phyloP scores from a whole-genome alignment of 1,139 yeast species.

The Pichia sp. region DNA sequence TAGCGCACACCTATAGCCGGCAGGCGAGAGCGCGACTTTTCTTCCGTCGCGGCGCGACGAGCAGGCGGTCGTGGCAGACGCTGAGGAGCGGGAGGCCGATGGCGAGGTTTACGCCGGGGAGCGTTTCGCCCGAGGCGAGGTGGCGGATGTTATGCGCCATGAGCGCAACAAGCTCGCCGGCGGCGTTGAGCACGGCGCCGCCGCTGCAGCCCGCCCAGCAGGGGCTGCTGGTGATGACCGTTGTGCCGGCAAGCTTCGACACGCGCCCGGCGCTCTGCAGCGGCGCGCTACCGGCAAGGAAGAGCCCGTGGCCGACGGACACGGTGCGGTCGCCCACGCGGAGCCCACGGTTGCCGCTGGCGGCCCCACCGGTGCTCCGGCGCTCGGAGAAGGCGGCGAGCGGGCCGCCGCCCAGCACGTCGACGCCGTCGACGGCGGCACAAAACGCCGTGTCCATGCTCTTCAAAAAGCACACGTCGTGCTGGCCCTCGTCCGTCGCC shows the following conservation, averaged over 20 bases:
- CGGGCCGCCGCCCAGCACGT: neutral
- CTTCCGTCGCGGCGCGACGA: conserved; percentile 1
- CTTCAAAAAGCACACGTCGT: neutral
- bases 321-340: neutral
- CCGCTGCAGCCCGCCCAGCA: conserved; percentile 11
- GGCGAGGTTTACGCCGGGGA: neutral
- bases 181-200: conserved; percentile 2
- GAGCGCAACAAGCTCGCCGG: conserved; percentile 3
- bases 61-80: neutral
- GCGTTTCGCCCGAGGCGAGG: conserved; percentile 2
- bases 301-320: conserved; percentile 8
- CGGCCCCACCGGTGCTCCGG: neutral
- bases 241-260: neutral
- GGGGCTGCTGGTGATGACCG: neutral
- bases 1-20: no score
- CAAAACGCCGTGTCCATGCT: neutral
- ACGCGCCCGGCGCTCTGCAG: conserved; percentile 6
- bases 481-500: neutral
- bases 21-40: neutral
- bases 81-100: neutral
- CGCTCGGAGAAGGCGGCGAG: neutral
- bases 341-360: neutral
- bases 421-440: neutral
- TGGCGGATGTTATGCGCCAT: conserved; percentile 7
- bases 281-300: neutral